phyloP scores from a whole-genome alignment of 2,329 filamentous ascomycete species.

The Catunica adiposa region DNA sequence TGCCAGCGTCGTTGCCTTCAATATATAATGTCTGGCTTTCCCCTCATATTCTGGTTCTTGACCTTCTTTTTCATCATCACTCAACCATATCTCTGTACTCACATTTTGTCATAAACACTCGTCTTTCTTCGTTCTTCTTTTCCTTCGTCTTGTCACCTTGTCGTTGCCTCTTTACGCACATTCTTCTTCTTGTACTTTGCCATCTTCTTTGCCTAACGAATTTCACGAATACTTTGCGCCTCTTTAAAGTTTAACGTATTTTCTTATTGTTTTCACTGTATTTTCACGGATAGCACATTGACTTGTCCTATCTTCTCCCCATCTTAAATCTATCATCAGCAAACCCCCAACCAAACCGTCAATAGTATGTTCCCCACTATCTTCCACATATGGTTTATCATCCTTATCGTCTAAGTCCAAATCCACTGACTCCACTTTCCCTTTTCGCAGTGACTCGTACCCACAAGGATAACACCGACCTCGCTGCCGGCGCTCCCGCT shows the following conservation, averaged over 20 bases:
- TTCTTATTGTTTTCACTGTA: neutral
- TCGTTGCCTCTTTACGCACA: neutral
- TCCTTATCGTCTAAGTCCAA: constrained; percentile 15
- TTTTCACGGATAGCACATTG: neutral
- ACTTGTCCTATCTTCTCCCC: neutral
- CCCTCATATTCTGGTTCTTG: neutral
- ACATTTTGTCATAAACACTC: too few relatives aligned
- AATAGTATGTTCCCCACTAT: constrained; percentile 1
- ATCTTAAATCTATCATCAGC: neutral
- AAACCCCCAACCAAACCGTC: too few relatives aligned
- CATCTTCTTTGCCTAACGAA: neutral
- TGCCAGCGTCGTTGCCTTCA: neutral
- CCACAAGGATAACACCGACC: constrained; percentile 46
- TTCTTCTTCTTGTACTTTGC: neutral
- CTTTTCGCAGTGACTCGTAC: constrained; percentile 72
- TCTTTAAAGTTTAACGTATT: neutral
- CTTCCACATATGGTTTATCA: neutral
- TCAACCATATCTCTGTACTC: neutral
- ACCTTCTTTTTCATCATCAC: neutral
- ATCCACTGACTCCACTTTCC: constrained; percentile 14
- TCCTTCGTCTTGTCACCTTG: neutral
- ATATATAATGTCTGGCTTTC: constrained; percentile 1
- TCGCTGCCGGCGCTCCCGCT: constrained; percentile 74
- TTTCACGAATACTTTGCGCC: neutral
- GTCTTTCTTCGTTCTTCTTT: neutral